These are phyloP conservation scores for Oenanthe sinensis DNA, from an alignment of 129 eudicot genomes.

Conservation along the genomic window DNA sequence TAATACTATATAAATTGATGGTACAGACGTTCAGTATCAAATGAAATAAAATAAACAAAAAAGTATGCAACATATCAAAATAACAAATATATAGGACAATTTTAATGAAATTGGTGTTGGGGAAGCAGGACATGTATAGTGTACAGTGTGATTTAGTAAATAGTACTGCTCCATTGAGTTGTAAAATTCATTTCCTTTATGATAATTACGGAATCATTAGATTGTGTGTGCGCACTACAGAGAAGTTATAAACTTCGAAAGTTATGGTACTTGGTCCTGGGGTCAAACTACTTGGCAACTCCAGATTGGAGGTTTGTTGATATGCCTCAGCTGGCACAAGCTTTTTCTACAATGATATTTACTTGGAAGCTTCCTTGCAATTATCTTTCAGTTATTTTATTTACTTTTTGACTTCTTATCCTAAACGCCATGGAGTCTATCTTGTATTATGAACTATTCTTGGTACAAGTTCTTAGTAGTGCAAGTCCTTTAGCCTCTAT, in stretches of 20 bases:
- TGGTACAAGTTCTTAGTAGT: not conserved
- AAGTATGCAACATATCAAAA: not conserved
- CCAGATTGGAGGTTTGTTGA: constrained; percentile 53
- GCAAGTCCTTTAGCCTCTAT: not conserved
- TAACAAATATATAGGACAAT: not conserved
- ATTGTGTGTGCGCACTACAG: too few species aligned
- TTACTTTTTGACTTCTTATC: not conserved
- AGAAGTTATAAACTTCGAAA: constrained; percentile 23
- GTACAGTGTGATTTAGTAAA: not conserved
- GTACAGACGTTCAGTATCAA: too few species aligned
- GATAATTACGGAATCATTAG: not conserved
- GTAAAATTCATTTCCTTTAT: not conserved
- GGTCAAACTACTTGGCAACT: constrained; percentile 51
- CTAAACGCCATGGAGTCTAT: not conserved
- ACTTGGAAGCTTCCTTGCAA: constrained; percentile 13
- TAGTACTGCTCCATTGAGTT: not conserved
- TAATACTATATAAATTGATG: too few species aligned
- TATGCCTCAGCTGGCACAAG: constrained; percentile 53
- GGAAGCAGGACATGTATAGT: not conserved
- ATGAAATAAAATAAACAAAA: not conserved
- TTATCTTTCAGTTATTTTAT: not conserved
- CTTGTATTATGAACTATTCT: not conserved
- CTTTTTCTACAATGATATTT: constrained; percentile 34
- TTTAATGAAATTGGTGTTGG: not conserved
- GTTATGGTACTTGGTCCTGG: constrained; percentile 53